A percentile compares a stretch with the other conserved stretches of the same genome.
phyloP scores from a whole-genome alignment of 257 asterid species.

The Cruciata laevipes region DNA sequence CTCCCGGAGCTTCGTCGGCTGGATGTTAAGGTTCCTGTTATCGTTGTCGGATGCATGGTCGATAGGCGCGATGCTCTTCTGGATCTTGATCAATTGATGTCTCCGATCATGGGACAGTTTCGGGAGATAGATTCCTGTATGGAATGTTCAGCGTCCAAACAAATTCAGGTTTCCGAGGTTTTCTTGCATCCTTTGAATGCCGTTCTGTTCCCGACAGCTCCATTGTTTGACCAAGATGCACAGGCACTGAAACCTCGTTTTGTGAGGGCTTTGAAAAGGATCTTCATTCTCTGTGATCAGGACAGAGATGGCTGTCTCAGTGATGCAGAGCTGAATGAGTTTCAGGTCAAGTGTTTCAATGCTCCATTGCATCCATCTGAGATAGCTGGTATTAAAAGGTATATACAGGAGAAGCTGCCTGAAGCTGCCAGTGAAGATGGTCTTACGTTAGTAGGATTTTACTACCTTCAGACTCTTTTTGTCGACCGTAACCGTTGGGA shows the following conservation, averaged over 20 bases:
- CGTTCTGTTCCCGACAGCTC: conserved; percentile 96
- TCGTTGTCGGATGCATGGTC: conserved; percentile 95
- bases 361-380: conserved; percentile 92
- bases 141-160: background rate
- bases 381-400: conserved; percentile 82
- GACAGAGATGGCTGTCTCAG: conserved; percentile 97
- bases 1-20: conserved; percentile 22
- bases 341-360: conserved; percentile 95
- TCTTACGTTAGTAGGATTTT: conserved; percentile 90
- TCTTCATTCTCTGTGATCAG: conserved; percentile 83
- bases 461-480: conserved; percentile 88
- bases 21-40: conserved; percentile 82
- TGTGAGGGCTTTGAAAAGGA: conserved; percentile 88
- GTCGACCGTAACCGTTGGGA: conserved; percentile 84
- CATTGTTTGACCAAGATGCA: conserved; percentile 84
- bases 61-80: conserved; percentile 75
- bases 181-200: conserved; percentile 88
- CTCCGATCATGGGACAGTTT: conserved; percentile 91
- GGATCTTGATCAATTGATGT: conserved; percentile 85
- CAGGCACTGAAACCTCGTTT: conserved; percentile 82
- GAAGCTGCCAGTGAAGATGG: conserved; percentile 85
- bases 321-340: conserved; percentile 85
- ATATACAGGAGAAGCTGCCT: conserved; percentile 74
- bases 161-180: conserved; percentile 67
- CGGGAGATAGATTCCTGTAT: conserved; percentile 16